Evolutionary conservation across 1,284 basidiomycete genomes (phyloP), one percentile per base, ranked within the genome.

Genomic region (Leccinum fallax): DNA sequence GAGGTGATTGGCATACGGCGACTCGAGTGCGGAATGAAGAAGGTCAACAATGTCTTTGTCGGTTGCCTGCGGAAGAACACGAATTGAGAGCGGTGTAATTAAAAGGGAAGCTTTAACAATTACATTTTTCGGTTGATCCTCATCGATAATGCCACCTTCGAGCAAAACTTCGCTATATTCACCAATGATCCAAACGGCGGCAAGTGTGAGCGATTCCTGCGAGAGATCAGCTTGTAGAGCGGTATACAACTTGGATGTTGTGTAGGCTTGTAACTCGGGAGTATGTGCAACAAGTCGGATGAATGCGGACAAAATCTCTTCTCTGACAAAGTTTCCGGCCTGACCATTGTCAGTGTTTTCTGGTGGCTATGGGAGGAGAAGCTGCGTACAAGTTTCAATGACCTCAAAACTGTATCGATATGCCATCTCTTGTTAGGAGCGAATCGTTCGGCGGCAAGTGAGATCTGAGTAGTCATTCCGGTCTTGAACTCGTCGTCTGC

Each of bases 401-500:
- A 94, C 24, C 97, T 86, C 59, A 99, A 80, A 9, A 98, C 93
- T 0, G 97, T 98, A 76, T 99, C 97, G 65, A 99, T 98, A 75
- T 99, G 97, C 97, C 97, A 99, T 67, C 97, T 84, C 78, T 95
- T 96, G 78, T 98, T 98, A 0, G 97, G 97, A 2, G 97, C 97
- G 73, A 94, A 99, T 55, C 95, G 85, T 77, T 99, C 97, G 0
- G 97, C 97, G 2, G 96, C 97, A 24, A 98, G 81, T 67, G 92
- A 95, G 64, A 99, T 97, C 76, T 99, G 97, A 0, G 97, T 98
- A 0, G 97, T 99, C 87, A 99, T 92, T 1, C 94, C 92, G 4
- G 95, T 85, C 80, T 99, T 99, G 83, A 99, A 99, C 77, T 99
- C 97, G 70, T 97, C 97, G 75, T 99, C 97, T 21, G 97, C 95